Base-by-base conservation (phyloP, 1,284 basidiomycete species). In the Tausonia pullulans region DNA sequence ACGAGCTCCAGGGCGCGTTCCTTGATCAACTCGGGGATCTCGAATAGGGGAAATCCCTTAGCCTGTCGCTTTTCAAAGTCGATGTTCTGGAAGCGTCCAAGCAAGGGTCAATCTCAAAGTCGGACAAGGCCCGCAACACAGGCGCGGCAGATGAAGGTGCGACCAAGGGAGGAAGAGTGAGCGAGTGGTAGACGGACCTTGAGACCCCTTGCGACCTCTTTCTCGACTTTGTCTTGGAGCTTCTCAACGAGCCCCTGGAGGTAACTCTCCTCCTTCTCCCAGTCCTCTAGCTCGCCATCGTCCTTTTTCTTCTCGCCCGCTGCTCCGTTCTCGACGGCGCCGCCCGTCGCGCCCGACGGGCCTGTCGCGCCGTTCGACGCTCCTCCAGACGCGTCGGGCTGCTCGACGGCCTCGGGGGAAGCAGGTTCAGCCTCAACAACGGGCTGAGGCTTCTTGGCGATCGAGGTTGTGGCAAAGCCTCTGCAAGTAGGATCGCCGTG, bases 381-480 rank as follows among this genome's bases (percentile, higher is more conserved):
- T 14, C 16, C 13, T 40, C 41, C 58, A 10, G 55, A 52, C 43
- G 27, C 66, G 2, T 62, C 49, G 5, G 64, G 67, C 41, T 66
- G 65, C n/a, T 71, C 70, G 45, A 68, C 71, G 27, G 71, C 71
- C 55, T 69, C 71, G 43, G 69, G 66, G 5, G 64, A 62, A 7
- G 44, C 52, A 27, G 59, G 57, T 57, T 40, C 50, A 14, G 39
- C 2, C 52, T 77, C 75, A 58, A 78, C 77, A n/a, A 69, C 72
- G 43, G 77, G 77, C 39, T 77, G 74, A 54, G 80, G 78, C 77
- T 90, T 94, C 81, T 89, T 95, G 63, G 86, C 90, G 58, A 86
- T 82, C 41, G 93, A 97, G 7, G 87, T 90, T 1, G 91, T 93
- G 51, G 90, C 87, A 72, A 94, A 92, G 13, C 88, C 89, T 57